Evolutionary conservation across 768 basidiomycete genomes (phyloP).

Genomic region (Tylopilus subfusipes): DNA sequence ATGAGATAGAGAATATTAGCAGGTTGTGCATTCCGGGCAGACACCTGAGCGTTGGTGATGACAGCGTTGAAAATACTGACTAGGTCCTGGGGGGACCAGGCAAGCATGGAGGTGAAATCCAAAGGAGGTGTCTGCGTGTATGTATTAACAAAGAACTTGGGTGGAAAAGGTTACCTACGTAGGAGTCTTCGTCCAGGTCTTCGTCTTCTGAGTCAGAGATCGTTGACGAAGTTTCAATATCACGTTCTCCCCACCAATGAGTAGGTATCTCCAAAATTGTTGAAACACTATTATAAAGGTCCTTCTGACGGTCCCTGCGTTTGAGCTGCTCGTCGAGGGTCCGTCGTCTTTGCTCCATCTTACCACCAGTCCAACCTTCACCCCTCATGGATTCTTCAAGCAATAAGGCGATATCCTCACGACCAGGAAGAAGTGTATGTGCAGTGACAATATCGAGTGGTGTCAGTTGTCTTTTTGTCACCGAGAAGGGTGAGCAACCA

Average conservation of each 20-base stretch:
- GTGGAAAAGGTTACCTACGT: conserved; percentile 34
- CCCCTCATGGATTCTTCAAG: conserved; percentile 87
- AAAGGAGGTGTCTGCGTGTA: conserved; percentile 59
- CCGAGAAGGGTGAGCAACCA: conserved; percentile 77
- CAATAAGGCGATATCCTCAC: conserved; percentile 82
- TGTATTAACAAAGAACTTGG: conserved; percentile 3
- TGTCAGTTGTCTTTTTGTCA: conserved; percentile 76
- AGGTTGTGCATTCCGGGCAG: conserved; percentile 73
- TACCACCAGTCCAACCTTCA: conserved; percentile 77
- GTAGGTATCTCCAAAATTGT: conserved; percentile 52
- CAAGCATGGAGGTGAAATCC: conserved; percentile 88
- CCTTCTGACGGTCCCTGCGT: conserved; percentile 49
- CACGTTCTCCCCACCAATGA: conserved; percentile 64
- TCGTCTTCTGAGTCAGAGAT: conserved; percentile 49
- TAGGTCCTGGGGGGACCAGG: conserved; percentile 79
- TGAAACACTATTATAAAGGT: conserved; percentile 57
- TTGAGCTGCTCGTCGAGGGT: conserved; percentile 55
- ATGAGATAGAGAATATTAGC: conserved; percentile 90
- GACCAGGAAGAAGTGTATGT: conserved; percentile 73
- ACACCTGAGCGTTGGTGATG: conserved; percentile 70
- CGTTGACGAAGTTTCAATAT: conserved; percentile 41
- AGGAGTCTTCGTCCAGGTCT: conserved; percentile 46
- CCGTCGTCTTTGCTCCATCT: conserved; percentile 66
- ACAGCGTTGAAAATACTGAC: conserved; percentile 79
- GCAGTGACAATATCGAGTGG: conserved; percentile 89